phyloP scores from a whole-genome alignment of 2,329 filamentous ascomycete genomes.

The Colletotrichum lupini region DNA sequence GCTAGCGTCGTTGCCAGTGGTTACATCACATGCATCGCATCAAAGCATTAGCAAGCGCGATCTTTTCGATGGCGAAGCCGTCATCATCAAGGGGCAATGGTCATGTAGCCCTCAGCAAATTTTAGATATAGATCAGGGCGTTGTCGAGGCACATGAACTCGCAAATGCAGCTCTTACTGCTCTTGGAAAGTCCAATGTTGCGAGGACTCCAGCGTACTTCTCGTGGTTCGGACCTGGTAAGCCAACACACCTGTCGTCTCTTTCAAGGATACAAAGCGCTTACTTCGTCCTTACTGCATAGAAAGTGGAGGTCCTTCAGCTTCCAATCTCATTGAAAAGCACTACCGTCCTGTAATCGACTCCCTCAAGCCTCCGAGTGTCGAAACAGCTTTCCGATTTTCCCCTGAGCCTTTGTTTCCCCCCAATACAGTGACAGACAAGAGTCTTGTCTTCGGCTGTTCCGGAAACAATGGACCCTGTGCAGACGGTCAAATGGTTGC shows the following conservation, averaged over 20 bases:
- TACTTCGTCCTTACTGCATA: neutral
- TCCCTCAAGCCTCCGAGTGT: constrained; percentile 8
- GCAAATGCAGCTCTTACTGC: constrained; percentile 12
- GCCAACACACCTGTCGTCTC: neutral
- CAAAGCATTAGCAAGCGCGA: neutral
- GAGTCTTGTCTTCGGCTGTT: constrained; percentile 1
- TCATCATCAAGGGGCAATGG: constrained; percentile 11
- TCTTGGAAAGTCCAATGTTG: neutral
- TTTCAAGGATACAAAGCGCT: neutral
- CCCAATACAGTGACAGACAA: neutral
- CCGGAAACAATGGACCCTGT: neutral
- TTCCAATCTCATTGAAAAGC: neutral
- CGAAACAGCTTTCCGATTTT: constrained; percentile 10
- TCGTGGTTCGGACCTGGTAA: constrained; percentile 3
- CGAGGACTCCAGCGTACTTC: neutral
- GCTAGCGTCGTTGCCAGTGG: neutral
- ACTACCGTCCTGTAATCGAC: constrained; percentile 1
- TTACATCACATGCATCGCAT: neutral
- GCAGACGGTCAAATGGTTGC: neutral
- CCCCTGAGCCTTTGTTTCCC: constrained; percentile 2
- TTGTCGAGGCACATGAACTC: constrained; percentile 10
- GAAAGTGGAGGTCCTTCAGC: neutral
- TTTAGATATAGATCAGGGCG: neutral
- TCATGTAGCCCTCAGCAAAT: constrained; percentile 3
- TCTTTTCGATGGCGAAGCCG: constrained; percentile 13